Evolutionary conservation across 2,329 filamentous ascomycete species (phyloP).

Genomic region (Colletotrichum paranaense): DNA sequence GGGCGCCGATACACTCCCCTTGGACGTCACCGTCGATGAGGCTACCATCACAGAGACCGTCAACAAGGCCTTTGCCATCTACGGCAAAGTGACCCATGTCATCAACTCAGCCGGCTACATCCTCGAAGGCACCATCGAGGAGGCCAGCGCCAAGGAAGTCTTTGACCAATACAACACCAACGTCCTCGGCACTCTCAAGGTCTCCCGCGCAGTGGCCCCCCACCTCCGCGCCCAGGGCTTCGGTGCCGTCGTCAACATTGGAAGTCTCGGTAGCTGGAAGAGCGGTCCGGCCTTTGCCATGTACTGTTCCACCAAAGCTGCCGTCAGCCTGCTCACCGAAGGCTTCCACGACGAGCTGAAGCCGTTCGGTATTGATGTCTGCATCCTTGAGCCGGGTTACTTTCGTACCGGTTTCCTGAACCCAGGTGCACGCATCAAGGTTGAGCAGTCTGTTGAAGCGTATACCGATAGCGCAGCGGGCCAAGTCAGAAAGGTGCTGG

Average conservation of each 20-base stretch:
- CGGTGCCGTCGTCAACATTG: conserved; percentile 55
- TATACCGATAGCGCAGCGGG: conserved; percentile 47
- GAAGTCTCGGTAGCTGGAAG: conserved; percentile 58
- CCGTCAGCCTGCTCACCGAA: conserved; percentile 57
- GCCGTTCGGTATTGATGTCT: conserved; percentile 56
- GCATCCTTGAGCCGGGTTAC: conserved; percentile 61
- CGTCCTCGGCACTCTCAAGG: conserved; percentile 62
- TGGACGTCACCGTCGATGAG: conserved; percentile 59
- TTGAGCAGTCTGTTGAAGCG: conserved; percentile 44
- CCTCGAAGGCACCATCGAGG: conserved; percentile 55
- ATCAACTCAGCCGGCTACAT: conserved; percentile 61
- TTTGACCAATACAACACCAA: conserved; percentile 61
- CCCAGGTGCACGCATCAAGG: conserved; percentile 42
- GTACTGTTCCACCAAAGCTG: conserved; percentile 58
- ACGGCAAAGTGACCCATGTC: conserved; percentile 58
- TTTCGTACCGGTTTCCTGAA: conserved; percentile 64
- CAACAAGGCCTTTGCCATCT: conserved; percentile 43
- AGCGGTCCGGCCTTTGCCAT: conserved; percentile 51
- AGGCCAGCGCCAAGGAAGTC: conserved; percentile 49
- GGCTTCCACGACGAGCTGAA: conserved; percentile 55
- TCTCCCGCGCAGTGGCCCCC: conserved; percentile 59
- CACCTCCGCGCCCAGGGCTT: conserved; percentile 53
- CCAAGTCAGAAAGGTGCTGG: conserved; percentile 43
- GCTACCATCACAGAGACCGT: conserved; percentile 49
- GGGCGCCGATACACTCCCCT: conserved; percentile 55